A percentile compares a stretch with the other conserved stretches of the same genome.
These are phyloP conservation scores for Sanghuangporus baumii DNA, from an alignment of 1,284 basidiomycete genomes.

Conservation along the genomic window DNA sequence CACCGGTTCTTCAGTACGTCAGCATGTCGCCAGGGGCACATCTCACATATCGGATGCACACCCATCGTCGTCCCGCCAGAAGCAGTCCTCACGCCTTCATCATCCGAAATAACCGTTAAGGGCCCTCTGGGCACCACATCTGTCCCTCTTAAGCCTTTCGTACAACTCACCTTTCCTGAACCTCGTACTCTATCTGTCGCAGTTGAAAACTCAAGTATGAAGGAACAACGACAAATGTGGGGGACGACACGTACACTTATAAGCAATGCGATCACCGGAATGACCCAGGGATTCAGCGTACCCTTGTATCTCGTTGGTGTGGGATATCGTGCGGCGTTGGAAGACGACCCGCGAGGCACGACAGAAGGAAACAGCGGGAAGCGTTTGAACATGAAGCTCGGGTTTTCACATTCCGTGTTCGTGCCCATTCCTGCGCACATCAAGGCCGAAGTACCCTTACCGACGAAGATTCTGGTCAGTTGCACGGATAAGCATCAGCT, in stretches of 20 bases:
- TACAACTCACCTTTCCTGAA: constrained; percentile 53
- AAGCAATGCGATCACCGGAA: constrained; percentile 85
- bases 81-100: constrained; percentile 54
- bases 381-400: constrained; percentile 84
- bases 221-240: constrained; percentile 87
- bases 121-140: constrained; percentile 76
- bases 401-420: constrained; percentile 84
- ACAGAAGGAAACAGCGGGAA: constrained; percentile 52
- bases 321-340: constrained; percentile 86
- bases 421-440: constrained; percentile 80
- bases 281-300: constrained; percentile 82
- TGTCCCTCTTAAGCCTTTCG: constrained; percentile 65
- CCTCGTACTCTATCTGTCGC: constrained; percentile 49
- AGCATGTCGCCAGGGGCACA: constrained; percentile 30
- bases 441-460: constrained; percentile 64
- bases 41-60: constrained; percentile 77
- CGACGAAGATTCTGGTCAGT: constrained; percentile 64
- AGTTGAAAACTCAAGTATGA: constrained; percentile 67
- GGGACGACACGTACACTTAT: constrained; percentile 88
- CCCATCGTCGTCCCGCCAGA: constrained; percentile 69
- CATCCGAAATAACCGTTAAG: constrained; percentile 51
- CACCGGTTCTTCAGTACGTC: constrained; percentile 44
- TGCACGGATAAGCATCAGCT: constrained; percentile 75
- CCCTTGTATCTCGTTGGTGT: constrained; percentile 91
- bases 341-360: constrained; percentile 73